Evolutionary conservation across 495 filamentous ascomycete species (phyloP).

Genomic region (Zalerion maritima): DNA sequence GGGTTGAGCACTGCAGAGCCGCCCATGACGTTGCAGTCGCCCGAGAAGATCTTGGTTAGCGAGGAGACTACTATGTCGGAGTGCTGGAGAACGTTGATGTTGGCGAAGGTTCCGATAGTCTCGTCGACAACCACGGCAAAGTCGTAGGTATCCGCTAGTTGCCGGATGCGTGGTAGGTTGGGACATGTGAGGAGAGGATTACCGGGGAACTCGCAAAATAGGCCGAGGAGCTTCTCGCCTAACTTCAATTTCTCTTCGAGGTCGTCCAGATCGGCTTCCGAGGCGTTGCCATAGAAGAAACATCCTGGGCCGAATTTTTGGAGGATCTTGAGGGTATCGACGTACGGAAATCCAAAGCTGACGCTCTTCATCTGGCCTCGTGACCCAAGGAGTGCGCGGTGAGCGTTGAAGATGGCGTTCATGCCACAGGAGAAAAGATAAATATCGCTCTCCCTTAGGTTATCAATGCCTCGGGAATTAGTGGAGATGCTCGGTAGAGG

Average conservation of each 20-base stretch:
- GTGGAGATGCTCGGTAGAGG: constrained; percentile 22
- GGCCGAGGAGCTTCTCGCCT: constrained; percentile 66
- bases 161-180: constrained; percentile 63
- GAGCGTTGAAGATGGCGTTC: constrained; percentile 84
- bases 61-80: constrained; percentile 88
- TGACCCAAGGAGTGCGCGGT: constrained; percentile 51
- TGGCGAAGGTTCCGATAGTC: constrained; percentile 90
- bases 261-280: constrained; percentile 70
- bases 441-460: constrained; percentile 76
- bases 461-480: constrained; percentile 42
- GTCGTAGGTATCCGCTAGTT: constrained; percentile 66
- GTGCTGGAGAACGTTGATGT: constrained; percentile 78
- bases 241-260: constrained; percentile 53
- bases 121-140: constrained; percentile 92
- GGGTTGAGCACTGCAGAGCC: constrained; percentile 82
- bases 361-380: constrained; percentile 51
- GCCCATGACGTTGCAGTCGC: constrained; percentile 96
- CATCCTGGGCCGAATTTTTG: constrained; percentile 90
- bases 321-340: constrained; percentile 89
- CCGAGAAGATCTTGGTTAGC: constrained; percentile 92
- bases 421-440: constrained; percentile 82
- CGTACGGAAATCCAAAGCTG: constrained; percentile 79
- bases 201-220: constrained; percentile 91
- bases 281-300: constrained; percentile 78
- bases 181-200: constrained; percentile 83